Base-by-base conservation (phyloP, 1,284 basidiomycete genomes). In the Baeospora myosura region DNA sequence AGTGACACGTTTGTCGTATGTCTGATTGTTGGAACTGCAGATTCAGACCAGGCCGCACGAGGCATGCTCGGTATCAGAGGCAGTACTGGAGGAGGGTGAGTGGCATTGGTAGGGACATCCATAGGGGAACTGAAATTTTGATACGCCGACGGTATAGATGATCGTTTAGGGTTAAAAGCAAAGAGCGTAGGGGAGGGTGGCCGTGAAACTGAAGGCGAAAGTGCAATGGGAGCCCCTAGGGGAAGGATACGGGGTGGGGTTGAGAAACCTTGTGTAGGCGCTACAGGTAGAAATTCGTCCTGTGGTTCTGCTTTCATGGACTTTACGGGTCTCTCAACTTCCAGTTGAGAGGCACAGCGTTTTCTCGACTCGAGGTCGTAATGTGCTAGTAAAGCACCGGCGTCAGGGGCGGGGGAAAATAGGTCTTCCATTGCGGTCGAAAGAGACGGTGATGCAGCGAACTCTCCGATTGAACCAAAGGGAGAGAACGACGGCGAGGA, bases 291-390 rank as follows among this genome's bases (percentile, higher is more conserved):
- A 18, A 55, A 40, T 40, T 81, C 79, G 25, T 84, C 82, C 48
- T 66, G 71, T 18, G 81, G 78, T 51, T 85, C 81, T 48, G 79
- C 65, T 61, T 85, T 85, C 48, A 77, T 63, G 14, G 76, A 71
- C 53, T 85, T 85, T 38, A 76, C 64, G 28, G 65, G 71, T 16
- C 81, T 72, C 42, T 77, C 73, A 43, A 72, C 77, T 16, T 69
- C 74, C 44, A 76, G 63, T 38, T 74, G 75, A n/a, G 79, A 78
- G 11, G 74, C 80, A 47, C 77, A 81, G 17, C 81, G 76, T 57
- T 85, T 85, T n/a, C n/a, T n/a, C n/a, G n/a, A n/a, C n/a, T n/a
- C n/a, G n/a, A n/a, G n/a, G n/a, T n/a, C n/a, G n/a, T n/a, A n/a
- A n/a, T n/a, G n/a, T n/a, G n/a, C n/a, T n/a, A n/a, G n/a, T n/a